A percentile compares a stretch with the other conserved stretches of the same genome.
Evolutionary conservation across 352 stramenopile genomes (phyloP).

Genomic region (Phytophthora boehmeriae): DNA sequence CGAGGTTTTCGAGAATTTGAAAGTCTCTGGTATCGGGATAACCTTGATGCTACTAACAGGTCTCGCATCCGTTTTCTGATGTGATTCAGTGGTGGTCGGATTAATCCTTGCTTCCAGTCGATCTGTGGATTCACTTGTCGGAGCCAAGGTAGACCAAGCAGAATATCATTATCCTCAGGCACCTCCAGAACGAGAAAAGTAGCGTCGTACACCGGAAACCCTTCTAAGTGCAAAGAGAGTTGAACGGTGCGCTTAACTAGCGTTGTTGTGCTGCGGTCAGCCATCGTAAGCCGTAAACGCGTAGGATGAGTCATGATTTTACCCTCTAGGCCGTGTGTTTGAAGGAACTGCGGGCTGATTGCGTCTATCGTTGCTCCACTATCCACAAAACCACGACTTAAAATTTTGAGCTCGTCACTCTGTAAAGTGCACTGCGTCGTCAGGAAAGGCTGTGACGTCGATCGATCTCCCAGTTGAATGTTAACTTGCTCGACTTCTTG

Average conservation of each 20-base stretch:
- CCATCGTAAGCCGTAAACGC: constrained; percentile 2
- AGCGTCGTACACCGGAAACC: neutral
- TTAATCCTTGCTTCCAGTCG: constrained; percentile 1
- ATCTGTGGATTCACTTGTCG: constrained; percentile 1
- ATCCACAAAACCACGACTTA: constrained; percentile 9
- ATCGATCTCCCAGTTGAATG: neutral
- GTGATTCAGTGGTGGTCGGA: neutral
- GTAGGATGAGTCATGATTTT: neutral
- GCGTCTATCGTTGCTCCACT: constrained; percentile 15
- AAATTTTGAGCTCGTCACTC: no score
- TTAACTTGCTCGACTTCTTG: neutral
- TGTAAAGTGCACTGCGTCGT: neutral
- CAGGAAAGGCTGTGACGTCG: neutral
- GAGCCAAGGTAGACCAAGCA: constrained; percentile 12
- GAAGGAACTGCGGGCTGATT: constrained; percentile 3
- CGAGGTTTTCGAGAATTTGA: no score
- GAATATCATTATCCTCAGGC: neutral
- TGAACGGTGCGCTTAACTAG: neutral
- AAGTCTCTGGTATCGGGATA: no score
- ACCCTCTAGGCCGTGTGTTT: neutral
- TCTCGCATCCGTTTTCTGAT: no score
- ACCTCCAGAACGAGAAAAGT: constrained; percentile 9
- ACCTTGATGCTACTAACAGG: no score
- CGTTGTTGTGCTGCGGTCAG: neutral
- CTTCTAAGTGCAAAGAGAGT: neutral